Conservation (phyloP, 1,284 basidiomycete species). For the Schizopora paradoxa region DNA sequence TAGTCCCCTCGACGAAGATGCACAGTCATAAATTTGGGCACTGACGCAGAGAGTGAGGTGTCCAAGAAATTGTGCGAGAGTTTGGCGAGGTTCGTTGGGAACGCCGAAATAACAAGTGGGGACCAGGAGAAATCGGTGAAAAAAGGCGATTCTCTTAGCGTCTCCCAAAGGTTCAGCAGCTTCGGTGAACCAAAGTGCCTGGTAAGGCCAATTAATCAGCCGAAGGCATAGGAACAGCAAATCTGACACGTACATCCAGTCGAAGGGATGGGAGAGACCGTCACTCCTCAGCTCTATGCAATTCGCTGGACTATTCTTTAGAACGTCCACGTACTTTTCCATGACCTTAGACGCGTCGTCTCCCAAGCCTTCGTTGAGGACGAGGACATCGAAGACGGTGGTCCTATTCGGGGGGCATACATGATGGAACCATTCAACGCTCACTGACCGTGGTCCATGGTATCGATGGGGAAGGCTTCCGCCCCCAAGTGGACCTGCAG, state of each 20-base stretch:
- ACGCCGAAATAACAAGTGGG: constrained; percentile 36
- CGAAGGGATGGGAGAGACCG: too few relatives aligned
- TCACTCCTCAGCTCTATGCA: constrained; percentile 37
- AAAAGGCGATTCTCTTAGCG: constrained; percentile 41
- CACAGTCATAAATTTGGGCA: constrained; percentile 20
- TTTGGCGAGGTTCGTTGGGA: constrained; percentile 31
- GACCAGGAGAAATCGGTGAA: constrained; percentile 44
- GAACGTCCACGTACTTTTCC: constrained; percentile 34
- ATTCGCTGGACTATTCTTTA: constrained; percentile 34
- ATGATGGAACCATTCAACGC: constrained; percentile 36
- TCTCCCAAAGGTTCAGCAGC: constrained; percentile 22
- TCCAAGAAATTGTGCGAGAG: constrained; percentile 23
- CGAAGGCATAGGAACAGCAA: too few relatives aligned
- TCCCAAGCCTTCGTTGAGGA: constrained; percentile 22
- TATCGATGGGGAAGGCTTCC: constrained; percentile 25
- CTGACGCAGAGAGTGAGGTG: neutral
- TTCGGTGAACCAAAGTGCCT: constrained; percentile 42
- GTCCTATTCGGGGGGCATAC: constrained; percentile 37
- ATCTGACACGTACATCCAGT: too few relatives aligned
- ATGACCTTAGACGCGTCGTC: constrained; percentile 26
- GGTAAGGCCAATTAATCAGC: too few relatives aligned
- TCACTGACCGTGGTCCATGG: constrained; percentile 36
- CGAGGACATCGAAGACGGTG: constrained; percentile 25
- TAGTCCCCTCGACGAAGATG: constrained; percentile 26
- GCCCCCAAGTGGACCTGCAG: constrained; percentile 34